Evolutionary conservation across 345 rosid species (phyloP).

Genomic region (Aquilaria sinensis): DNA sequence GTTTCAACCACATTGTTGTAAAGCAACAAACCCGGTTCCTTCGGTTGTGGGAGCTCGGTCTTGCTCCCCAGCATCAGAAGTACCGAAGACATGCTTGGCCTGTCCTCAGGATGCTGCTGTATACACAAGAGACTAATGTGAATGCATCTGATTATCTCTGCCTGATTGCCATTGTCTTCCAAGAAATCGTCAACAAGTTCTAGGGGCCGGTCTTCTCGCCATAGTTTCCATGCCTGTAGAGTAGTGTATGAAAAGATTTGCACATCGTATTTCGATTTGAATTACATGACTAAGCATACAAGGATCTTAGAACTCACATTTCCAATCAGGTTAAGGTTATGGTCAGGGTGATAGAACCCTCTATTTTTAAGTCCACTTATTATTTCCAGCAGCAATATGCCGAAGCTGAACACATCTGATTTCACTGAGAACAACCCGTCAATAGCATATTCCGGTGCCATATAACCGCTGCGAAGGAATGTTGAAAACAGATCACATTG

Average conservation of each 20-base stretch:
- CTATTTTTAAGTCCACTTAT: constrained; percentile 28
- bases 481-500: background rate
- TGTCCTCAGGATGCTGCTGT: constrained; percentile 32
- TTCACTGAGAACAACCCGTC: constrained; percentile 36
- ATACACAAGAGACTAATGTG: constrained; percentile 41
- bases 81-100: constrained; percentile 37
- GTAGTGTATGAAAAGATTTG: background rate
- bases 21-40: constrained; percentile 35
- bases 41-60: constrained; percentile 26
- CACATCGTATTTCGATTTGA: too few relatives aligned
- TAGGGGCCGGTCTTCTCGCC: constrained; percentile 22
- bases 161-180: background rate
- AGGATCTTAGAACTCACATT: constrained; percentile 13
- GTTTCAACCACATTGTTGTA: constrained; percentile 14
- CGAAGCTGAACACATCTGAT: constrained; percentile 40
- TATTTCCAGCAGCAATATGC: constrained; percentile 31
- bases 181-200: constrained; percentile 19
- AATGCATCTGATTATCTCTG: constrained; percentile 27
- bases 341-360: constrained; percentile 24
- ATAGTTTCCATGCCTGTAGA: constrained; percentile 35
- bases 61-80: constrained; percentile 43
- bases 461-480: constrained; percentile 25
- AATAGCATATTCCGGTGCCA: constrained; percentile 35
- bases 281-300: too few relatives aligned
- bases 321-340: constrained; percentile 19